Evolutionary conservation across 495 filamentous ascomycete genomes (phyloP).

Genomic region (Parachaetomium inaequale): DNA sequence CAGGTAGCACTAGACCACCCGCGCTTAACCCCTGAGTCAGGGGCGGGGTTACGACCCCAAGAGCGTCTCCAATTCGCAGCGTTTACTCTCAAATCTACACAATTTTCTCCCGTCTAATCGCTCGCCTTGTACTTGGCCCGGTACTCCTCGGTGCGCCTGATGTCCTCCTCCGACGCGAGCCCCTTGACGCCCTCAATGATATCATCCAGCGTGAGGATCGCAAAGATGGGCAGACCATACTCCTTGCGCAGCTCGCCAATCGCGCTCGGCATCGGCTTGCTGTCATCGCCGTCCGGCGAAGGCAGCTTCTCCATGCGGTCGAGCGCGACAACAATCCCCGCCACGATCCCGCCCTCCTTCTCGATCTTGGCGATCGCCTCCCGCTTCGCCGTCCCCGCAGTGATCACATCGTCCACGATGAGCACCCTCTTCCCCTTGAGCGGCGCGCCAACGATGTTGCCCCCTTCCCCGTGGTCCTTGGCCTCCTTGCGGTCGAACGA

Average conservation of each 20-base stretch:
- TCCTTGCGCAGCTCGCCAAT: constrained; percentile 78
- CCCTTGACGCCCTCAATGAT: constrained; percentile 65
- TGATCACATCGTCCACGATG: constrained; percentile 94
- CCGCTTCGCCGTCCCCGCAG: constrained; percentile 86
- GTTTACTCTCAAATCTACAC: background rate
- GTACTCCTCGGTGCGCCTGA: constrained; percentile 74
- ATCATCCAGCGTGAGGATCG: constrained; percentile 67
- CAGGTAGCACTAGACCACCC: background rate
- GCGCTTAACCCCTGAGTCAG: background rate
- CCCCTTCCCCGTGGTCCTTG: constrained; percentile 92
- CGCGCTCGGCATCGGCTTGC: constrained; percentile 57
- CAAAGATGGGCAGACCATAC: constrained; percentile 52
- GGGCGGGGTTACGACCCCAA: background rate
- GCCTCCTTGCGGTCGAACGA: constrained; percentile 93
- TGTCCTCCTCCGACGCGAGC: constrained; percentile 54
- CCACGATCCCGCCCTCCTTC: constrained; percentile 73
- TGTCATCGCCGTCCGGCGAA: constrained; percentile 51
- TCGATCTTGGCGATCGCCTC: constrained; percentile 83
- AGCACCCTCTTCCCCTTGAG: constrained; percentile 80
- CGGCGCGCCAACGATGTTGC: constrained; percentile 80
- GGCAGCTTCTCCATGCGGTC: constrained; percentile 82
- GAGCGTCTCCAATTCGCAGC: background rate
- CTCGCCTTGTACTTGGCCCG: constrained; percentile 64
- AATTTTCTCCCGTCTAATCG: constrained; percentile 43
- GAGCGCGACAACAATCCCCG: constrained; percentile 81